A percentile compares a stretch with the other conserved stretches of the same genome.
Evolutionary conservation across 305 asterid genomes (phyloP).

Genomic region (Fraxinus angustifolia): DNA sequence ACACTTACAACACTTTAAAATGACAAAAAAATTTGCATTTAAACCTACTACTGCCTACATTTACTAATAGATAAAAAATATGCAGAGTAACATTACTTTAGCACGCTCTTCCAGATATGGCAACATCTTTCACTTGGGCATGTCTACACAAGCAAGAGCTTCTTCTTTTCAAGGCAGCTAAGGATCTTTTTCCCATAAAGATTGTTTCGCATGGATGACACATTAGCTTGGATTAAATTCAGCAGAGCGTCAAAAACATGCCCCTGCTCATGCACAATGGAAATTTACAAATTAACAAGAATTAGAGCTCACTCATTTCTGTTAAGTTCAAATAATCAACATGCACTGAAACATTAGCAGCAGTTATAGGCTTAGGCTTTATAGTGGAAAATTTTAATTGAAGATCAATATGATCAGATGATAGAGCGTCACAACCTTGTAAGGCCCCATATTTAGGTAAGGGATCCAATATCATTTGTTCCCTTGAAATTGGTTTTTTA

Average conservation of each 20-base stretch:
- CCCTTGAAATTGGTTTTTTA: neutral
- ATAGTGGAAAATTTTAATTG: neutral
- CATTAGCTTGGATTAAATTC: conserved; percentile 33
- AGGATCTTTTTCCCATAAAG: conserved; percentile 62
- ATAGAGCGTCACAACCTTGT: neutral
- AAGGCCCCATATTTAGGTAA: neutral
- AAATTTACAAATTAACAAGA: neutral
- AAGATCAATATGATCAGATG: neutral
- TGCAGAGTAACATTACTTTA: neutral
- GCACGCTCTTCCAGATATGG: neutral
- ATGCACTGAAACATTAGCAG: neutral
- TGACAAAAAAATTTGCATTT: neutral
- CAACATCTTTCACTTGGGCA: conserved; percentile 13
- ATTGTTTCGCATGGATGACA: conserved; percentile 52
- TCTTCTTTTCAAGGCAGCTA: conserved; percentile 42
- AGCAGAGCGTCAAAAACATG: conserved; percentile 21
- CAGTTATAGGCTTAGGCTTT: neutral
- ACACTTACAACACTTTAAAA: neutral
- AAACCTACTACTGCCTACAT: neutral
- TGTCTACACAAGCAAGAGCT: conserved; percentile 20
- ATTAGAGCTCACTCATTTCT: neutral
- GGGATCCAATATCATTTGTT: neutral
- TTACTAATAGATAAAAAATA: neutral
- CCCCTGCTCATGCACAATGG: conserved; percentile 39
- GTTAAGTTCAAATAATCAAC: neutral